Base-by-base conservation (phyloP, 2,329 filamentous ascomycete genomes). In the Elsinoe necatrix region DNA sequence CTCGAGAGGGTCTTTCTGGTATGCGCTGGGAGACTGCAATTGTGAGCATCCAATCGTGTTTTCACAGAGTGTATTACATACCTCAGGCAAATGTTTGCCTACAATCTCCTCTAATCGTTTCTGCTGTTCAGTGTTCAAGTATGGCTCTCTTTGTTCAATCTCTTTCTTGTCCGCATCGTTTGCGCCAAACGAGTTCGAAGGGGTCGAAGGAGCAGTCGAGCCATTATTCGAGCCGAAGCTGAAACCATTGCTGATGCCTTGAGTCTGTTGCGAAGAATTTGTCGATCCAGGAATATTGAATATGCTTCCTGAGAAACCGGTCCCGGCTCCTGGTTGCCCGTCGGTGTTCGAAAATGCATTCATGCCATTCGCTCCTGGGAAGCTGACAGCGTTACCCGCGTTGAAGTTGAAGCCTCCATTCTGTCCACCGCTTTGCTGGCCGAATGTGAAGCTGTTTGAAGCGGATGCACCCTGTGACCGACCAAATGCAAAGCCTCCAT, bases 401-500 rank as follows among this genome's bases (percentile, higher is more conserved):
- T 51, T 31, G 55, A 41, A 23, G 27, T 25, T 56, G 42, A 56
- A 56, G 3, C 54, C 54, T n/a, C 54, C 54, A 39, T n/a, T 34
- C 29, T 34, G 42, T 12, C 23, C 39, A 6, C 25, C 18, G 29
- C 25, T 18, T 18, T 52, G 48, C 25, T 55, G 52, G 7, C 52
- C 34, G 18, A 43, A 37, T 11, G 11, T 51, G 20, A 34, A 48
- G 41, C 20, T 41, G 54, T 55, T 58, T 31, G 54, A 14, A 9
- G 42, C 21, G 9, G 50, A 41, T 4, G 3, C 41, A 25, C 20
- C 20, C 18, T 55, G 50, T 42, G 55, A 57, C 35, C 51, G 54
- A 47, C 59, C 59, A 47, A 60, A 60, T 11, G 56, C 25, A 48
- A 58, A 58, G 7, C 42, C 54, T 20, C 39, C 25, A 20, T 56